Conservation (phyloP, 2,329 filamentous ascomycete species). For the Neopestalotiopsis clavispora region DNA sequence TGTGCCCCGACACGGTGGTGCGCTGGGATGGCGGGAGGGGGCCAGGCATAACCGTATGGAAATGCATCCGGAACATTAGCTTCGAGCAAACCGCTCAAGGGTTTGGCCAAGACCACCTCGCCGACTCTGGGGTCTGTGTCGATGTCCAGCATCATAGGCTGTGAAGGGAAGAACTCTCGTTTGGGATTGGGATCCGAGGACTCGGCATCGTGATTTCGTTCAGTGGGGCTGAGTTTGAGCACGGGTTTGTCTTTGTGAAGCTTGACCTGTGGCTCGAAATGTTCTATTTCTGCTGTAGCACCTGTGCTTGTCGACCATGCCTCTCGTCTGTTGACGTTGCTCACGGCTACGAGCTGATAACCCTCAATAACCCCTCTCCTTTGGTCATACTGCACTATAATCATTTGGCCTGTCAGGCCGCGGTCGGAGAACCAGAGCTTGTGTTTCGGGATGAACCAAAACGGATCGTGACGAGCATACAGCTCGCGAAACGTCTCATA, state of each 20-base stretch:
- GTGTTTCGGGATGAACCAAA: conserved; percentile 82
- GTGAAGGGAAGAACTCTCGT: conserved; percentile 52
- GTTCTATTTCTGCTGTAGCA: conserved; percentile 69
- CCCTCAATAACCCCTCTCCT: conserved; percentile 78
- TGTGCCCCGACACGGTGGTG: conserved; percentile 52
- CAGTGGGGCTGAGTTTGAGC: conserved; percentile 57
- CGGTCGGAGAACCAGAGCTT: conserved; percentile 88
- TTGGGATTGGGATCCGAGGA: conserved; percentile 26
- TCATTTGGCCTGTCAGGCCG: conserved; percentile 73
- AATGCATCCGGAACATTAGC: conserved; percentile 36
- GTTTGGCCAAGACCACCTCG: conserved; percentile 69
- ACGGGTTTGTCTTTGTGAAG: conserved; percentile 79
- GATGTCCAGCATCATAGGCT: conserved; percentile 56
- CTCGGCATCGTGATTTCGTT: conserved; percentile 59
- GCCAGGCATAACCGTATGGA: conserved; percentile 71
- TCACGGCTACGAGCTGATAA: conserved; percentile 74
- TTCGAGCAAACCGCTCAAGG: conserved; percentile 44
- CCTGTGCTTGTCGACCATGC: conserved; percentile 65
- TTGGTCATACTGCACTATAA: conserved; percentile 79
- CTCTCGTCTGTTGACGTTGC: conserved; percentile 57
- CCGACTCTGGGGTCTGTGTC: conserved; percentile 60
- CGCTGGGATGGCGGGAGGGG: conserved; percentile 72
- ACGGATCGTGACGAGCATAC: conserved; percentile 75
- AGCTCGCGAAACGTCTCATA: conserved; percentile 71
- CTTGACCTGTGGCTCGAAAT: conserved; percentile 71